Evolutionary conservation across 2,329 filamentous ascomycete genomes (phyloP).

Genomic region (Botrytis fragariae): DNA sequence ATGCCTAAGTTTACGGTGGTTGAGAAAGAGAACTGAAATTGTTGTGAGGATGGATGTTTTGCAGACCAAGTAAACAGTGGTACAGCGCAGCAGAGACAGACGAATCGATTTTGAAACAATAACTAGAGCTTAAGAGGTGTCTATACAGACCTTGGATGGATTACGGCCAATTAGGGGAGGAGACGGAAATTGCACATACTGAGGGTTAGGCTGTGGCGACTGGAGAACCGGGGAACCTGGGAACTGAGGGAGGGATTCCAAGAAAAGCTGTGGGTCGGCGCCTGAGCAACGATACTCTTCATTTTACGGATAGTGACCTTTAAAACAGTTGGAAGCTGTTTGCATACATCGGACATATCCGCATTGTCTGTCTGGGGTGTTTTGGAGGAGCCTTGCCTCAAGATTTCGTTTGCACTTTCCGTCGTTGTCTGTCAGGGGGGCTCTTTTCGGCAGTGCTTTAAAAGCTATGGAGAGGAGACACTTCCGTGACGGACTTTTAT

Average conservation of each 20-base stretch:
- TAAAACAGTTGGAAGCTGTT: not conserved
- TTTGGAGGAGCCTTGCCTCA: not conserved
- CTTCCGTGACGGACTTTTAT: not conserved
- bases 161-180: not conserved
- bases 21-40: constrained; percentile 44
- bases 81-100: not conserved
- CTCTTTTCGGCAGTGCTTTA: too few relatives aligned
- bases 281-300: not conserved
- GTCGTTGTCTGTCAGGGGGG: not conserved
- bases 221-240: not conserved
- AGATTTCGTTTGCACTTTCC: not conserved
- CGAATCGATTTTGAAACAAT: not conserved
- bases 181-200: not conserved
- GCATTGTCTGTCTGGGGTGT: not conserved
- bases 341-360: not conserved
- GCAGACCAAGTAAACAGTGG: not conserved
- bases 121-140: not conserved
- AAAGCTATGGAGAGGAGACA: not conserved
- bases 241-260: not conserved
- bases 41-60: not conserved
- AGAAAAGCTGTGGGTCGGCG: not conserved
- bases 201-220: not conserved
- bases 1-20: constrained; percentile 65
- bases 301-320: not conserved
- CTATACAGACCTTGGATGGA: not conserved